Evolutionary conservation across 2,329 filamentous ascomycete species (phyloP).

Genomic region (Xylaria sp.): DNA sequence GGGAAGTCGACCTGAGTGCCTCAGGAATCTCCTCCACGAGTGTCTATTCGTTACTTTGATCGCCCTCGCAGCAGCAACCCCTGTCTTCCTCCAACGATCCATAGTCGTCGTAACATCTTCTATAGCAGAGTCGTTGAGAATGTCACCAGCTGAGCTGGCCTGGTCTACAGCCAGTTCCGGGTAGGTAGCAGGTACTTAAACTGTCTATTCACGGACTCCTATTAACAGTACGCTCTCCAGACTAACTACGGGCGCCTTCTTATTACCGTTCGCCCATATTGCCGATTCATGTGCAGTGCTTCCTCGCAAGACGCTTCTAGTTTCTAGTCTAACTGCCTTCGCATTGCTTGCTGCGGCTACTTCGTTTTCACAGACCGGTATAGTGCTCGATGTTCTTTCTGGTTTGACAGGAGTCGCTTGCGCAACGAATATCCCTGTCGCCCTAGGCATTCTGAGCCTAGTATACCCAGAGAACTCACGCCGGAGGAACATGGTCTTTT

Average conservation of each 20-base stretch:
- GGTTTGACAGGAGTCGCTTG: conserved; percentile 50
- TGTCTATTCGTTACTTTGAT: conserved; percentile 48
- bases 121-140: conserved; percentile 43
- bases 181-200: conserved; percentile 37
- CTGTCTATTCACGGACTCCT: background rate
- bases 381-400: conserved; percentile 49
- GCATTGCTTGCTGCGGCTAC: conserved; percentile 46
- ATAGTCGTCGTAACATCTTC: conserved; percentile 48
- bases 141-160: conserved; percentile 49
- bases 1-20: conserved; percentile 46
- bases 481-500: conserved; percentile 50
- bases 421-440: conserved; percentile 50
- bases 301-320: conserved; percentile 48
- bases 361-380: conserved; percentile 45
- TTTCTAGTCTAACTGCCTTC: conserved; percentile 47
- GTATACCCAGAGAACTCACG: conserved; percentile 48
- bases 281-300: conserved; percentile 46
- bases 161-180: conserved; percentile 51
- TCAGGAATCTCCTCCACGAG: conserved; percentile 46
- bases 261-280: conserved; percentile 50
- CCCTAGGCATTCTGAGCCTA: conserved; percentile 49
- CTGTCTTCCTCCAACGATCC: conserved; percentile 50
- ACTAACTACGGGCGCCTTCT: conserved; percentile 49
- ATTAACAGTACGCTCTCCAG: conserved; percentile 31
- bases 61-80: conserved; percentile 49